Evolutionary conservation across 2,329 filamentous ascomycete species (phyloP).

Genomic region (Trichoderma guizhouense): DNA sequence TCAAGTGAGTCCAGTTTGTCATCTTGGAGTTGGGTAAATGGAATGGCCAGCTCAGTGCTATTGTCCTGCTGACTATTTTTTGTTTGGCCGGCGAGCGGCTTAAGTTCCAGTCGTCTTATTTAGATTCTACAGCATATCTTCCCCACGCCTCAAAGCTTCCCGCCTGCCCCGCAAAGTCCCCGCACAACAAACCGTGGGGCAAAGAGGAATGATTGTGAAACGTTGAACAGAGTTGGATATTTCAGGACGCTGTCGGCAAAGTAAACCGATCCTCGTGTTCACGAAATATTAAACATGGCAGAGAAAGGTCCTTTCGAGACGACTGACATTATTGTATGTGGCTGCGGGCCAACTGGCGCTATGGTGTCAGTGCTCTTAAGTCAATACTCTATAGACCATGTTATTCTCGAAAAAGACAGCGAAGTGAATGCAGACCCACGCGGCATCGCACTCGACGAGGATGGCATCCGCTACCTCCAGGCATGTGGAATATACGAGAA

Average conservation of each 20-base stretch:
- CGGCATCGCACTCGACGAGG: constrained; percentile 32
- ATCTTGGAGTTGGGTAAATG: not conserved
- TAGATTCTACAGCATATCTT: not conserved
- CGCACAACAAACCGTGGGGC: not conserved
- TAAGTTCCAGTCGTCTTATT: not conserved
- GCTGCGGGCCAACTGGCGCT: constrained; percentile 29
- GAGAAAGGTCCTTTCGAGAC: constrained; percentile 15
- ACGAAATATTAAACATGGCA: not conserved
- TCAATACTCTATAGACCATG: constrained; percentile 15
- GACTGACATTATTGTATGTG: constrained; percentile 26
- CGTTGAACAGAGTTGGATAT: not conserved
- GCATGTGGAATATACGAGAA: constrained; percentile 25
- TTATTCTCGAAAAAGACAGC: constrained; percentile 29
- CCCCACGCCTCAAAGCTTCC: not conserved
- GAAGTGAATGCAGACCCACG: constrained; percentile 29
- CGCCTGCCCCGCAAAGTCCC: not conserved
- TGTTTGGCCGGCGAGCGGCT: not conserved
- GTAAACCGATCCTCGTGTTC: not conserved
- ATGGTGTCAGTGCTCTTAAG: constrained; percentile 25
- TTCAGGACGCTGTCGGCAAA: not conserved
- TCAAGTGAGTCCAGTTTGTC: not conserved
- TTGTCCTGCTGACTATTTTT: not conserved
- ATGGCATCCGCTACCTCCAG: constrained; percentile 29
- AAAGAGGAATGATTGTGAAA: not conserved
- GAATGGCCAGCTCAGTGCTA: not conserved